Base-by-base conservation (phyloP, 2,329 filamentous ascomycete species). In the Xylariaceae sp. region DNA sequence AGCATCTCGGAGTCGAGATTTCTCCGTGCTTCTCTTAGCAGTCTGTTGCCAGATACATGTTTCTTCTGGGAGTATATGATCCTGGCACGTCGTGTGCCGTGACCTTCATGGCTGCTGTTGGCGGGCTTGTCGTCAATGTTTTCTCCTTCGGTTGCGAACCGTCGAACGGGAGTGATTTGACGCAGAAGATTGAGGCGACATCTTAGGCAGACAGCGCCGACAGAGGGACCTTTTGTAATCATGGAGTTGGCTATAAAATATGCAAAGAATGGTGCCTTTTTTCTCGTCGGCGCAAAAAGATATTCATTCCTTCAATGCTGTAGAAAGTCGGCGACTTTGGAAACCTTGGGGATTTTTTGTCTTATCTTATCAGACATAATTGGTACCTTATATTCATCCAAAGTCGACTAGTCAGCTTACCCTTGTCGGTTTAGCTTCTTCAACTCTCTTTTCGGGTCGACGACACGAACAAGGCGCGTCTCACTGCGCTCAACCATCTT, bases 121-220 rank as follows among this genome's bases (percentile, higher is more conserved):
- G 22, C 6, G 17, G 25, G 35, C 22, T 25, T 33, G 10, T 32
- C 38, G 5, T 50, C 39, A 19, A 7, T 20, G 6, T 37, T 25
- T 21, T 7, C 12, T 20, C 8, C 22, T 19, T n/a, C n/a, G n/a
- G n/a, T n/a, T n/a, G n/a, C n/a, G n/a, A n/a, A n/a, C n/a, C 16
- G 35, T 22, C 44, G 48, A 42, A 48, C 8, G n/a, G 48, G 37
- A 6, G 44, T 37, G 20, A 21, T 44, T 46, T 42, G 52, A 37
- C 40, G 50, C 36, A 64, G 59, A 44, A 67, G 60, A 51, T 59
- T 64, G 29, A 69, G 55, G 37, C 57, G 67, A 52, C 68, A 71
- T 59, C 64, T 56, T 40, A 70, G 55, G 59, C 68, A 71, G 51
- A 70, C 60, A 47, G 65, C 62, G 56, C 65, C 57, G 48, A 61